phyloP scores from a whole-genome alignment of 306 rosid genomes.

The Ceratonia siliqua region DNA sequence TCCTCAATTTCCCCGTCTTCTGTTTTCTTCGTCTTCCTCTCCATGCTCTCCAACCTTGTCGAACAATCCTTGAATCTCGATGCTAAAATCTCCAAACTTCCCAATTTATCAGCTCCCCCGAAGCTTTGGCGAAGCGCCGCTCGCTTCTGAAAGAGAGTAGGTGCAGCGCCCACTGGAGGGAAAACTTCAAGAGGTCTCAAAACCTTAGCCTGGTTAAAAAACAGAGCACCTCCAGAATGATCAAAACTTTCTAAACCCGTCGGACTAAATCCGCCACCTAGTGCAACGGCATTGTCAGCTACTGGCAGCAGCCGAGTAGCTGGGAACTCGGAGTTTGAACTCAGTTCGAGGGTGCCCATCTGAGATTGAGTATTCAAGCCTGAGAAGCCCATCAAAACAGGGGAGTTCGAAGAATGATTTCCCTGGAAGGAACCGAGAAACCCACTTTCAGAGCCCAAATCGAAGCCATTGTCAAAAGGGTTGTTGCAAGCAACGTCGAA shows the following conservation, averaged over 20 bases:
- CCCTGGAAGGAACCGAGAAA: conserved; percentile 40
- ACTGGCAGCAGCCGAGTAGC: conserved; percentile 35
- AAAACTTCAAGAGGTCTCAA: conserved; percentile 47
- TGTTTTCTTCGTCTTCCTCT: conserved; percentile 37
- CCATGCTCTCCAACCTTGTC: conserved; percentile 31
- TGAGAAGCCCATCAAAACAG: conserved; percentile 42
- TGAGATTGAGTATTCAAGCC: conserved; percentile 38
- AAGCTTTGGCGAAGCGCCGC: conserved; percentile 46
- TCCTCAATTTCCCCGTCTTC: conserved; percentile 53
- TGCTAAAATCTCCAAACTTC: conserved; percentile 40
- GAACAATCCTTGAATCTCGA: conserved; percentile 17
- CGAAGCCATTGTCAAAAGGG: conserved; percentile 52
- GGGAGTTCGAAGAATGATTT: conserved; percentile 39
- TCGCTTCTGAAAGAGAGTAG: conserved; percentile 66
- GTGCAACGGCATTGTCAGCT: conserved; percentile 26
- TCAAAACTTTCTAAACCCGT: conserved; percentile 41
- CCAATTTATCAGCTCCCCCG: conserved; percentile 37
- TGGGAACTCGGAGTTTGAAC: conserved; percentile 43
- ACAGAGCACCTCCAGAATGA: conserved; percentile 40
- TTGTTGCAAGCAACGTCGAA: conserved; percentile 35
- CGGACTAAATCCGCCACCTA: conserved; percentile 29
- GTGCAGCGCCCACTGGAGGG: conserved; percentile 48
- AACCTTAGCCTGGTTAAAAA: conserved; percentile 45
- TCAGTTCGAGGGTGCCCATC: conserved; percentile 36
- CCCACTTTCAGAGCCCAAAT: conserved; percentile 48